phyloP scores from a whole-genome alignment of 1,139 yeast genomes.

The Sugiyamaella novakii region DNA sequence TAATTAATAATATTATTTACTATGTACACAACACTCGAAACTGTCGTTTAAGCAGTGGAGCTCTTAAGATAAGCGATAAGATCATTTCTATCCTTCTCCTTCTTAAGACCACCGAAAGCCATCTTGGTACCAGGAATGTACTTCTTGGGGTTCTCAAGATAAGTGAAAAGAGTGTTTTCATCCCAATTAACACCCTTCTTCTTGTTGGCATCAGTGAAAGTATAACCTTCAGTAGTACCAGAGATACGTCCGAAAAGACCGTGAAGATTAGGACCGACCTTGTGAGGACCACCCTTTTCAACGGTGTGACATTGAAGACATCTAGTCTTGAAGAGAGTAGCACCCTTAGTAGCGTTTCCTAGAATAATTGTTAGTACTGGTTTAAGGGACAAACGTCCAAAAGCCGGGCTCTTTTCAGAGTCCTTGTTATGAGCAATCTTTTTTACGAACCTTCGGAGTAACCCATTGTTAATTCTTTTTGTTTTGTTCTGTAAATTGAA shows the following conservation, averaged over 20 bases:
- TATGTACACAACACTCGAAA: conserved; percentile 10
- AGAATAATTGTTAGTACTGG: conserved; percentile 6
- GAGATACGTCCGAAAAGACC: conserved; percentile 92
- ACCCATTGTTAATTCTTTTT: conserved; percentile 22
- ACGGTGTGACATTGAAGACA: conserved; percentile 99
- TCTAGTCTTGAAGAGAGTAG: conserved; percentile 97
- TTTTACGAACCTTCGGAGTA: conserved; percentile 24
- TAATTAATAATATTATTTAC: too few species aligned
- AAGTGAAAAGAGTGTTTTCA: conserved; percentile 88
- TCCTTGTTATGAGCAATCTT: background rate
- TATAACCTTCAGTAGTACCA: conserved; percentile 90
- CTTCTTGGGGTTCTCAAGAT: conserved; percentile 99
- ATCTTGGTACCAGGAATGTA: conserved; percentile 99
- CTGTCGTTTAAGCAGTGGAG: conserved; percentile 54
- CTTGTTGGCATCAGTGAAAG: conserved; percentile 98
- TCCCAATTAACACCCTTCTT: conserved; percentile 89
- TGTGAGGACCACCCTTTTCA: conserved; percentile 95
- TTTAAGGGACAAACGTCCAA: background rate
- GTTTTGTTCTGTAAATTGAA: conserved; percentile 1
- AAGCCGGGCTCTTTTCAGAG: background rate
- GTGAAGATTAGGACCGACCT: conserved; percentile 98
- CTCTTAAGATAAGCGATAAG: conserved; percentile 83
- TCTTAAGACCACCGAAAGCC: conserved; percentile 99
- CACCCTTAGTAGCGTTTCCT: conserved; percentile 97
- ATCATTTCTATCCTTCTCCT: conserved; percentile 98